Conservation (phyloP, 495 filamentous ascomycete species). For the Penicillium odoratum region DNA sequence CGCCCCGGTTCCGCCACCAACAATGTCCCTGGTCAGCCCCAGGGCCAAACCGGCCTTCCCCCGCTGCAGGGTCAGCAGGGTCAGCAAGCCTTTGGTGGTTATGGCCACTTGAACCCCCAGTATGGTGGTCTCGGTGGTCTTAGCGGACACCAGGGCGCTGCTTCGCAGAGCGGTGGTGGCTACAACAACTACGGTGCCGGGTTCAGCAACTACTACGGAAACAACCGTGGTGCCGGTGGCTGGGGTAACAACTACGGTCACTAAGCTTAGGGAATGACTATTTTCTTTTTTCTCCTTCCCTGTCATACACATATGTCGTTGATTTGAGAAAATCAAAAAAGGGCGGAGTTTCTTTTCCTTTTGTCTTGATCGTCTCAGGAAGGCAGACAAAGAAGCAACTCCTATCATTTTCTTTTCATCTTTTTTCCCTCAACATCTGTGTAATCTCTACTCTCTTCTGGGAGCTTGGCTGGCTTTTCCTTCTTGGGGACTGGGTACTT, state of each 20-base stretch:
- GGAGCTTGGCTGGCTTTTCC: constrained; percentile 47
- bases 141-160: constrained; percentile 61
- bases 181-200: constrained; percentile 55
- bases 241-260: constrained; percentile 72
- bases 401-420: constrained; percentile 30
- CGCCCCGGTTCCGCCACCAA: constrained; percentile 86
- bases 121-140: constrained; percentile 73
- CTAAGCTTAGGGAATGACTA: constrained; percentile 22
- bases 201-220: constrained; percentile 56
- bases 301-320: constrained; percentile 38
- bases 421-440: constrained; percentile 39
- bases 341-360: constrained; percentile 21
- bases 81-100: constrained; percentile 68
- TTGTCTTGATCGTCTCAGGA: constrained; percentile 17
- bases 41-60: constrained; percentile 61
- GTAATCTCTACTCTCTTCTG: constrained; percentile 50
- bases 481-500: constrained; percentile 20
- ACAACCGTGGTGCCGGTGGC: constrained; percentile 49
- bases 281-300: constrained; percentile 10
- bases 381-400: constrained; percentile 22
- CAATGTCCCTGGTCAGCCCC: constrained; percentile 61
- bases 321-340: constrained; percentile 26
- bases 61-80: constrained; percentile 71
- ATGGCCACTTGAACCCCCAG: constrained; percentile 73
- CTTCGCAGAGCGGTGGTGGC: constrained; percentile 52